Evolutionary conservation across 805 yeast species (phyloP), one percentile per base, ranked within the genome.

Genomic region (Pichia kluyveri): DNA sequence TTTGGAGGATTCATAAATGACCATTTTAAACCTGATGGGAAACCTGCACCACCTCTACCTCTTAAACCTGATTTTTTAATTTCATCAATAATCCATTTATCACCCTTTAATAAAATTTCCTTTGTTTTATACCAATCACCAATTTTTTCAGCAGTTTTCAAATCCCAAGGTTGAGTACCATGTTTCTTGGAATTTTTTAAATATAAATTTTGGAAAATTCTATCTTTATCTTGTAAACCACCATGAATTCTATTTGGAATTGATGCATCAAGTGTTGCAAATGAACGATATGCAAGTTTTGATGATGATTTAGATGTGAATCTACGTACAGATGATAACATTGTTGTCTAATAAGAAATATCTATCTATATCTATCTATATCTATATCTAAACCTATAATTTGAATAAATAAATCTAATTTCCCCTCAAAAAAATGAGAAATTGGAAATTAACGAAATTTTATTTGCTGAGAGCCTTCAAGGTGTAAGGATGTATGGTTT

Each of bases 1-100:
- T 93, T 93, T 47, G 96, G 96, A 42, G 96, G 96, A 69, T 87
- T 87, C 96, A 86, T 86, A 64, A 86, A 86, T 26, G 93, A 84
- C 95, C 95, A 86, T 68, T 86, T 86, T 61, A 86, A 76, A 32
- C 96, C 96, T 26, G 89, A 79, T 47, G 96, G 96, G 75, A 86
- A 86, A 17, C 96, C 96, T 42, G 96, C 96, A 61, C 96, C 96
- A 51, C 96, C 96, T 68, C 96, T 80, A 50, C 96, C 96, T 64
- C 96, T 79, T 54, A 86, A 73, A 23, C 95, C 95, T 23, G 90
- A 82, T 59, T 79, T 76, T 65, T 86, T 86, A 73, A 84, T 81
- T 69, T 86, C 91, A 61, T 83, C 88, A 60, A 87, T 86, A 67
- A 86, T 86, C 96, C 96, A 86, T 52, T 79, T 77, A 66, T 87